These are phyloP conservation scores for Hirsutella rhossiliensis DNA, from an alignment of 2,329 filamentous ascomycete genomes.

Conservation along the genomic window DNA sequence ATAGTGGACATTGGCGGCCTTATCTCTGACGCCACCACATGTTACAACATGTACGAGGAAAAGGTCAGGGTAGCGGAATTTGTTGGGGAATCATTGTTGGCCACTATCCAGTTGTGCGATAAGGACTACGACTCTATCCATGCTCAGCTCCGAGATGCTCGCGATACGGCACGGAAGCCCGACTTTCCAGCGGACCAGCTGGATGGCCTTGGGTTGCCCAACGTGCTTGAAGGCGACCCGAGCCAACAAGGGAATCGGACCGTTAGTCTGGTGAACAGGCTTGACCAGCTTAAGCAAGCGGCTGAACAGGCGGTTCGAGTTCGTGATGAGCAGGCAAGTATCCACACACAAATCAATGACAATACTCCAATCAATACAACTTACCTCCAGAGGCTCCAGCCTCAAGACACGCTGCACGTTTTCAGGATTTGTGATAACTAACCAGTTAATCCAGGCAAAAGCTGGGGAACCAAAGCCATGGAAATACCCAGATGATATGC, in stretches of 20 bases:
- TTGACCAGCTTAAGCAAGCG: neutral
- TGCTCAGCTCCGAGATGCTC: neutral
- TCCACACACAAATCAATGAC: neutral
- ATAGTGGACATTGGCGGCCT: neutral
- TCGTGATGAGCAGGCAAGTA: neutral
- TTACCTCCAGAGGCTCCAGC: too few species aligned
- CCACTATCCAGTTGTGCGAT: neutral
- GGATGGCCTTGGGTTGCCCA: neutral
- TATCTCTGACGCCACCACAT: neutral
- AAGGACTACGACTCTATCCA: neutral
- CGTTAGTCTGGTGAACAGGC: too few species aligned
- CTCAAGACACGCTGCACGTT: too few species aligned
- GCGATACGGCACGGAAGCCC: neutral
- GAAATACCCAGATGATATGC: neutral
- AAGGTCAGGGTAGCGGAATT: neutral
- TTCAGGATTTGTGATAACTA: too few species aligned
- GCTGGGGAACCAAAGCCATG: neutral
- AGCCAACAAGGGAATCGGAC: neutral
- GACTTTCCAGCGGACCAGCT: neutral
- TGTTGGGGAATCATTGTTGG: neutral
- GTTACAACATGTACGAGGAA: neutral
- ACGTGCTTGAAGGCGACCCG: neutral
- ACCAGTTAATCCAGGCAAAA: too few species aligned
- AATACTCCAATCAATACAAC: neutral
- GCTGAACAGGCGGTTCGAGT: neutral